phyloP scores from a whole-genome alignment of 305 asterid genomes.

The Fraxinus floribunda region DNA sequence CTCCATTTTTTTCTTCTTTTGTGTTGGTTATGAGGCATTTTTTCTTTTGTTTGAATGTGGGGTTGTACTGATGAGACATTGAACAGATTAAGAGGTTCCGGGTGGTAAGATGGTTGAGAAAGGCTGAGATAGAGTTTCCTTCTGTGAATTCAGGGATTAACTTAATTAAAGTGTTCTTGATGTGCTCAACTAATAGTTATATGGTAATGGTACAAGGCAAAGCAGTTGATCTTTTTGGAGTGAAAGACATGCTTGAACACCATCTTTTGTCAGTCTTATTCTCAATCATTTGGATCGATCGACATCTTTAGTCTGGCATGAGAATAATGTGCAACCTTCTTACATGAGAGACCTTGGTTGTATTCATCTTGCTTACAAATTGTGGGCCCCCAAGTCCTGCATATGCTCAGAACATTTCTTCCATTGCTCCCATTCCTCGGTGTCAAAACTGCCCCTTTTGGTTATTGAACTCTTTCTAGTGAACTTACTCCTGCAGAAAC shows the following conservation, averaged over 20 bases:
- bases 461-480: neutral
- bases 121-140: neutral
- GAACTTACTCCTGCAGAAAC: neutral
- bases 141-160: neutral
- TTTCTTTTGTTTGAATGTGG: neutral
- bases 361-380: neutral
- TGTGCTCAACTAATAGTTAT: neutral
- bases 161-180: neutral
- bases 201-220: neutral
- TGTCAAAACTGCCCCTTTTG: neutral
- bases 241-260: neutral
- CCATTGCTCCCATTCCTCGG: neutral
- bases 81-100: neutral
- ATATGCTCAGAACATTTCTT: neutral
- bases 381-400: neutral
- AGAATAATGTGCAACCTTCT: neutral
- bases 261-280: neutral
- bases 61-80: neutral
- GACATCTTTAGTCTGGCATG: neutral
- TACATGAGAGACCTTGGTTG: neutral
- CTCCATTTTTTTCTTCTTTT: neutral
- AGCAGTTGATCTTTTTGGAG: neutral
- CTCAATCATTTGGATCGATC: neutral
- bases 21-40: neutral
- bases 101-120: neutral